These are phyloP conservation scores for Exophiala spinifera DNA, from an alignment of 2,329 filamentous ascomycete species.

Conservation along the genomic window DNA sequence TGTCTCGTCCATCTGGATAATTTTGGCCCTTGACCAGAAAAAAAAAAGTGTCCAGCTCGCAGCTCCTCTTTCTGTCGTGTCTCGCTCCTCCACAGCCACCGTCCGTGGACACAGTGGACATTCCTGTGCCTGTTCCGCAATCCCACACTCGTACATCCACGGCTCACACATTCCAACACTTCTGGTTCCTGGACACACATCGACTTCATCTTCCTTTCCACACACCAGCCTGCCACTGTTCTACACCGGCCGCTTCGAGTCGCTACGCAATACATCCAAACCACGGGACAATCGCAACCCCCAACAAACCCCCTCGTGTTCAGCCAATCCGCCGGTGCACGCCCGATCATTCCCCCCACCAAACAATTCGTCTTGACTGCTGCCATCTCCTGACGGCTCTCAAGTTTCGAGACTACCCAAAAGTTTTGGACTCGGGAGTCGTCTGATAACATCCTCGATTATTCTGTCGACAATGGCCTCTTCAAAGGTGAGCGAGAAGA, in stretches of 20 bases:
- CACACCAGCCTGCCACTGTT: too few relatives aligned
- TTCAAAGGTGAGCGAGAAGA: constrained; percentile 19
- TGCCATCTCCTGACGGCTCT: constrained; percentile 25
- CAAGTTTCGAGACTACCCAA: constrained; percentile 23
- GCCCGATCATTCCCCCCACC: constrained; percentile 8
- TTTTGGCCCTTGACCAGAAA: not conserved
- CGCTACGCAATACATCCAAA: not conserved
- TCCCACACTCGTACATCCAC: constrained; percentile 4
- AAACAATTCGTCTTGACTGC: constrained; percentile 17
- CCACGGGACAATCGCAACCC: not conserved
- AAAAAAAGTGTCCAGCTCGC: not conserved
- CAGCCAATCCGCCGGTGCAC: not conserved
- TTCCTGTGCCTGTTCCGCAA: not conserved
- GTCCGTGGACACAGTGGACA: not conserved
- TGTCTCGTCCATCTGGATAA: not conserved
- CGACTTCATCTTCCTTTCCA: not conserved
- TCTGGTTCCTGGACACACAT: not conserved
- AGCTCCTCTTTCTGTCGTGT: not conserved
- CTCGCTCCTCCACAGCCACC: constrained; percentile 1
- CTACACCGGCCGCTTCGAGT: not conserved
- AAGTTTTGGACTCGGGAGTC: constrained; percentile 27
- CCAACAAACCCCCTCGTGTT: not conserved
- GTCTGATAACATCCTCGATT: constrained; percentile 18
- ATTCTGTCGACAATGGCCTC: constrained; percentile 17
- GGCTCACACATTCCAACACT: constrained; percentile 1